Evolutionary conservation across 371 early-diverging fungal species (phyloP), one percentile per base, ranked within the genome.

Genomic region (Nematocida minor): DNA sequence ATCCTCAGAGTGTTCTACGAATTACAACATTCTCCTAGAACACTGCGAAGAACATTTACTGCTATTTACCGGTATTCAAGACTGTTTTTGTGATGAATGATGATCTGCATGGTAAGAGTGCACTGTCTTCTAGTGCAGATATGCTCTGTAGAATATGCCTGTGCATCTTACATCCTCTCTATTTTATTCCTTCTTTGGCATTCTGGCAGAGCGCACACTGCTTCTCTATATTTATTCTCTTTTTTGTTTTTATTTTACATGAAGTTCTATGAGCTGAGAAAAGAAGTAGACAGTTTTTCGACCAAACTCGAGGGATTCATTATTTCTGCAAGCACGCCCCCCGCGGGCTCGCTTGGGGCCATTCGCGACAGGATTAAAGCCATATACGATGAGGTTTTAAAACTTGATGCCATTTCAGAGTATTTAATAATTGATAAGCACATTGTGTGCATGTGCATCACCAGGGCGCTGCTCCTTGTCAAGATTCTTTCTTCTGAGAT

Each of bases 381-480:
- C 3, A 38, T 51, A 20, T 20, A 70, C 7, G 60, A 41, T 25
- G 32, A 27, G 27, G 11, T 66, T 11, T 18, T 14, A 18, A 34
- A 48, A 34, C 36, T 51, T 7, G 66, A 64, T 2, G 27, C 77
- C 0, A n/a, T 40, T 2, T 74, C 77, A 6, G 77, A 74, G 49
- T 62, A 74, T 48, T 18, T 41, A 20, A 62, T 74, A 16, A 46
- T 74, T 20, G 66, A 64, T 16, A 74, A 36, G 34, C 77, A 74
- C 51, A 16, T 54, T 14, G 18, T 64, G 16, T n/a, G 42, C 11
- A 54, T 40, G 31, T 7, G 7, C 22, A 51, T 60, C 20, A 34
- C 60, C 18, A 4, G 63, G 4, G 53, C 41, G 6, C n/a, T 74
- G 4, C 40, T 74, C 32, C 55, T 74, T 6, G 2, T 32, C 36